Base-by-base conservation (phyloP, 768 basidiomycete species). In the Glaciozyma antarctica region DNA sequence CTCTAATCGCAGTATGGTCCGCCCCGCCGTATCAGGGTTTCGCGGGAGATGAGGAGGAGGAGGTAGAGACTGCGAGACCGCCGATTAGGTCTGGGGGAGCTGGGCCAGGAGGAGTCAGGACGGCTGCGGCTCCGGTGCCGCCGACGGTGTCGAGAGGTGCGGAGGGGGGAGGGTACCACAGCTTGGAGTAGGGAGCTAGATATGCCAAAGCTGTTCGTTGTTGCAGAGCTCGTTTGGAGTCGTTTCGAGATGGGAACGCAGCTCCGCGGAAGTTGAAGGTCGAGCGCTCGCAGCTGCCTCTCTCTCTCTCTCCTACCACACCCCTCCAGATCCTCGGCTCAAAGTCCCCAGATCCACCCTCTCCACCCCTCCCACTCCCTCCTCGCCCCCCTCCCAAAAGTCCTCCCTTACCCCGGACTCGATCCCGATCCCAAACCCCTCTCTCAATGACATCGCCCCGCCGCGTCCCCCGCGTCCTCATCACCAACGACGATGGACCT, bases 401-500 rank as follows among this genome's bases (percentile, higher is more conserved):
- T 30, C 43, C 41, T 54, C 41, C 30, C 44, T 17, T 16, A 8
- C 3, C 51, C 28, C 15, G n/a, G n/a, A n/a, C 26, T 9, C 51
- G 22, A 13, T 12, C 26, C 28, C 24, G 22, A 26, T 24, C 51
- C n/a, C 51, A 1, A 21, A 13, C 51, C 16, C 24, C 15, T 8
- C 26, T 52, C 51, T 24, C 52, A 16, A 53, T 53, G 52, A 9
- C 60, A 0, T 7, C 41, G 12, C 2, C 54, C 13, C 17, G 21
- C 9, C 65, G 59, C 13, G 26, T 41, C 3, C 44, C 61, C 3
- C 59, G 69, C 22, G 56, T 71, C 22, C 62, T 71, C 8, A 44
- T 68, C 55, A 63, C 61, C 21, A 78, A 78, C 69, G 78, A 79
- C 67, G 78, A 79, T 65, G 78, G 78, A 19, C 76, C 73, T 2